Conservation (phyloP, 1,139 yeast genomes). For the Kodamaea sp. region DNA sequence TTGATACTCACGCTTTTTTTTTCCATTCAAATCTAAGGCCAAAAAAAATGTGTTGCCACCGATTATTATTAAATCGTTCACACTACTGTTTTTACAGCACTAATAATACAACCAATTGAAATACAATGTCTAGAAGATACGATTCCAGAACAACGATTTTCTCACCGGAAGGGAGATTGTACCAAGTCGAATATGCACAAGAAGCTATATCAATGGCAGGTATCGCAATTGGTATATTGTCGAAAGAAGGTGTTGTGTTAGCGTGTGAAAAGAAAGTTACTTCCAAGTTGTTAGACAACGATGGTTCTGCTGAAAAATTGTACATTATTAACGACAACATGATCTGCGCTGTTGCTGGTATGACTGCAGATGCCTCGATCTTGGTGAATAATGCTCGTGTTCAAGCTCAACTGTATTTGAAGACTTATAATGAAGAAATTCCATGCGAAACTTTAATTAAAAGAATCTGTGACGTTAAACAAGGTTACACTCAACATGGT, state of each 20-base stretch:
- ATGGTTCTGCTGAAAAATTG: conserved; percentile 88
- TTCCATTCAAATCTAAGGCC: too few relatives aligned
- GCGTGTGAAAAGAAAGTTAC: conserved; percentile 97
- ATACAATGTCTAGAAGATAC: conserved; percentile 51
- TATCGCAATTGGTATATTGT: conserved; percentile 91
- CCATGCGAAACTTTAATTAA: conserved; percentile 90
- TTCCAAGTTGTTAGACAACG: conserved; percentile 87
- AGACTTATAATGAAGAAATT: conserved; percentile 83
- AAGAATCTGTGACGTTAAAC: conserved; percentile 87
- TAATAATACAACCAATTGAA: background rate
- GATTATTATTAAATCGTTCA: conserved; percentile 1
- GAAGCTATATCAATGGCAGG: conserved; percentile 98
- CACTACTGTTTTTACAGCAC: background rate
- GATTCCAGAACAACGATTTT: conserved; percentile 98
- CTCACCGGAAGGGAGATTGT: conserved; percentile 97
- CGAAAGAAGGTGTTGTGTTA: conserved; percentile 88
- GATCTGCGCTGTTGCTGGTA: conserved; percentile 96
- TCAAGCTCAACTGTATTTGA: conserved; percentile 78
- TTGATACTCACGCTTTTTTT: too few relatives aligned
- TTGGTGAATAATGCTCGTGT: conserved; percentile 85
- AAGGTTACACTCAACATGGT: conserved; percentile 98
- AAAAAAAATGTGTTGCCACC: conserved; percentile 8
- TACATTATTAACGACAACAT: conserved; percentile 75
- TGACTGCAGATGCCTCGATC: conserved; percentile 95
- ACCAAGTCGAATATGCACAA: conserved; percentile 94